phyloP scores from a whole-genome alignment of 2,329 filamentous ascomycete genomes.

The Hypoxylon rubiginosum region DNA sequence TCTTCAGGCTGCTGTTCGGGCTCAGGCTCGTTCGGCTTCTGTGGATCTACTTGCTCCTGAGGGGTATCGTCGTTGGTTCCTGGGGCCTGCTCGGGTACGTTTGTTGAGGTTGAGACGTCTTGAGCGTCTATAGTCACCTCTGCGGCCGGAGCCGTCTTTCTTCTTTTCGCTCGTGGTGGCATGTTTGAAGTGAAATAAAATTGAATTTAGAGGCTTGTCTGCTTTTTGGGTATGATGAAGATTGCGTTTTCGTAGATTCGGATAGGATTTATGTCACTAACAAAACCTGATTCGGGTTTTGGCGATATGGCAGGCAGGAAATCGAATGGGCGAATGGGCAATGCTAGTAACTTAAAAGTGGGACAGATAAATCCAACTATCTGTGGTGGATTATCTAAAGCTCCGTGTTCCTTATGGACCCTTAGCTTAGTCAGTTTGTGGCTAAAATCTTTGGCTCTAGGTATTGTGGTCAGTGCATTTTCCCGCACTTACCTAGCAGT shows the following conservation, averaged over 20 bases:
- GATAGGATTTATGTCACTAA: background rate
- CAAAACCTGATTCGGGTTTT: background rate
- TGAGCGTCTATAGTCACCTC: conserved; percentile 39
- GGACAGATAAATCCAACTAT: background rate
- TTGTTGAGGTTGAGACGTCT: conserved; percentile 41
- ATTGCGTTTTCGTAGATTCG: conserved; percentile 5
- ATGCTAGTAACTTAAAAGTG: background rate
- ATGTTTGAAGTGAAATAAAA: conserved; percentile 43
- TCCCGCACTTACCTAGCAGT: background rate
- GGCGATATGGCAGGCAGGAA: background rate
- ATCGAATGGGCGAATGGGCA: background rate
- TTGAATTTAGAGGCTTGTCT: background rate
- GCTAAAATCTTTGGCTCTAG: background rate
- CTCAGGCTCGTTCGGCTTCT: conserved; percentile 17
- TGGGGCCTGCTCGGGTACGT: conserved; percentile 40
- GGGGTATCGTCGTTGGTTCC: conserved; percentile 32
- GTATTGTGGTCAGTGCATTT: background rate
- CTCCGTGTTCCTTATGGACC: background rate
- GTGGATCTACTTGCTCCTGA: conserved; percentile 15
- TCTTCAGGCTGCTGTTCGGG: conserved; percentile 22
- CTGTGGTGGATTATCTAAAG: conserved; percentile 20
- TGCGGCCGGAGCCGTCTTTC: conserved; percentile 54
- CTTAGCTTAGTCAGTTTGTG: background rate
- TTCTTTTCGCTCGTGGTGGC: conserved; percentile 60
- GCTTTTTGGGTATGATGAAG: background rate